Base-by-base conservation (phyloP, 306 rosid species). In the Citrullus mucosospermus region DNA sequence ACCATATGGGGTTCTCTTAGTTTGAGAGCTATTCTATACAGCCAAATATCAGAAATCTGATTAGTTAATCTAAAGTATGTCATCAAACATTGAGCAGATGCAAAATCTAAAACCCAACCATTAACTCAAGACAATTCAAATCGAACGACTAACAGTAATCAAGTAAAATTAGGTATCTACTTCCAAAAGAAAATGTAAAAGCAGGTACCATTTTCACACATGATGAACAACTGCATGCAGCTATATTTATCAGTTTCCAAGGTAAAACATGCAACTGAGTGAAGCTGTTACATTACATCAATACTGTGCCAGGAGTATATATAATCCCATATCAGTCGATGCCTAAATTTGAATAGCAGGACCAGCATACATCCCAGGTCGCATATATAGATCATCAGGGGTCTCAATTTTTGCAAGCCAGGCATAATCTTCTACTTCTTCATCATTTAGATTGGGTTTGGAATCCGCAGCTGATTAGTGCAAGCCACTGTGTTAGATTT, bases 331-430 rank as follows among this genome's bases (percentile, higher is more conserved):
- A 46, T 70, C 57, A 11, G 38, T 46, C 17, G 4, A 78, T 15
- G 58, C 76, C 86, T 92, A 91, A 48, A 76, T 73, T 83, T 81
- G 85, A 85, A 95, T 87, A 78, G 85, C 69, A 43, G 97, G 97
- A 25, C 97, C 98, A 55, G 86, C 81, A 80, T 95, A 92, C 70
- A 55, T 83, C 68, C 97, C 97, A 14, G 18, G 80, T 44, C 90
- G 95, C 98, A 95, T 95, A 70, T 87, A 85, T 60, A 92, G 91
- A 84, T 88, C 88, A 34, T 66, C 80, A 1, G 98, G 96, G 20
- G 87, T 89, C 78, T 85, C 88, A 36, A 85, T 80, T 93, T 87
- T 88, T 13, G 85, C 90, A 81, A 95, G 97, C 98, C 98, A 95
- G 65, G 97, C 97, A 83, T 89, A 86, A 51, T 88, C 95, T 88